Percentiles rank a stretch among this genome's conserved stretches.
Evolutionary conservation across 148 eudicot genomes (phyloP).

Genomic region (Persicaria maculosa): DNA sequence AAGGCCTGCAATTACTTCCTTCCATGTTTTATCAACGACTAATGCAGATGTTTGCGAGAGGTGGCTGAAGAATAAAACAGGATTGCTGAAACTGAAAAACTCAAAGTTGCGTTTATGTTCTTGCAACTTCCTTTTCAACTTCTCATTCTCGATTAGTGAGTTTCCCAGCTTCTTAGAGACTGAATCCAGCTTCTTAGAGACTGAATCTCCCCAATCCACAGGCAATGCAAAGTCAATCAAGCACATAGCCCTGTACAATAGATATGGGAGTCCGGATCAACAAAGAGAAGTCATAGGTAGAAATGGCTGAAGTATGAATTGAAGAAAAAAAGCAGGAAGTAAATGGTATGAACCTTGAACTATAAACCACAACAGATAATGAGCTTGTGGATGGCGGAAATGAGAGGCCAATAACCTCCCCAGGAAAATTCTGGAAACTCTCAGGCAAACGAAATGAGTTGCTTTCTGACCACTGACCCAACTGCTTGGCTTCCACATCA

Average conservation of each 20-base stretch:
- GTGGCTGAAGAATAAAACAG: slow-evolving; percentile 79
- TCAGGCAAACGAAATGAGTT: slow-evolving; percentile 62
- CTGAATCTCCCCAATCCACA: slow-evolving; percentile 32
- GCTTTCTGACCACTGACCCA: slow-evolving; percentile 79
- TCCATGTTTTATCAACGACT: slow-evolving; percentile 87
- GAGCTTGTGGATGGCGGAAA: slow-evolving; percentile 74
- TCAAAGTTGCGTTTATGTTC: slow-evolving; percentile 59
- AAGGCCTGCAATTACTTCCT: slow-evolving; percentile 59
- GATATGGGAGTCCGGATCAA: not conserved
- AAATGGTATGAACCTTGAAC: slow-evolving; percentile 54
- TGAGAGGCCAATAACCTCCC: slow-evolving; percentile 91
- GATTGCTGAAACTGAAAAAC: slow-evolving; percentile 44
- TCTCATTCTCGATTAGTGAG: slow-evolving; percentile 33
- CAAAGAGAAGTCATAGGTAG: not conserved
- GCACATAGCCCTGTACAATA: slow-evolving; percentile 73
- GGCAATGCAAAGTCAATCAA: slow-evolving; percentile 81
- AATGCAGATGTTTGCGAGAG: slow-evolving; percentile 62
- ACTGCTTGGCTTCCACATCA: slow-evolving; percentile 86
- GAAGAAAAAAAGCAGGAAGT: slow-evolving; percentile 1
- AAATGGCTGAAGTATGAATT: not conserved
- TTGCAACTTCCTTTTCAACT: slow-evolving; percentile 48
- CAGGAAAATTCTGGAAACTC: slow-evolving; percentile 82
- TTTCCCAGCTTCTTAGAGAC: slow-evolving; percentile 40
- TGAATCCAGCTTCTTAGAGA: slow-evolving; percentile 22
- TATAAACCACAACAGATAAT: slow-evolving; percentile 54